These are phyloP conservation scores for Plasmopara viticola DNA, from an alignment of 352 stramenopile species.

Conservation along the genomic window DNA sequence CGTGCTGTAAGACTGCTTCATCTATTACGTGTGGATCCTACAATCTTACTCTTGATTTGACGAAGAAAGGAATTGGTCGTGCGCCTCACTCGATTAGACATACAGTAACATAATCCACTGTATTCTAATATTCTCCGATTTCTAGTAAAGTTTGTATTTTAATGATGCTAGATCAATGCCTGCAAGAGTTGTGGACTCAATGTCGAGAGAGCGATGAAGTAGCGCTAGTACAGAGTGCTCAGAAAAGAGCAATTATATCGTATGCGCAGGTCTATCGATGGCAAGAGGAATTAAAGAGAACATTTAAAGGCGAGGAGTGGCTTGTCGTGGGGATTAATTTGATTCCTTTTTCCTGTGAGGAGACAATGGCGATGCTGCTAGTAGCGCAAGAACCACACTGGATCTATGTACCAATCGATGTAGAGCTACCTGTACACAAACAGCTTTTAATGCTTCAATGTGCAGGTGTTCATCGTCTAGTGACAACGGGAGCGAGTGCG, in stretches of 20 bases:
- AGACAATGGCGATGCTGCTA: constrained; percentile 37
- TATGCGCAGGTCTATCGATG: constrained; percentile 20
- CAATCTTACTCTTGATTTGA: too few species aligned
- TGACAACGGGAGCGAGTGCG: constrained; percentile 21
- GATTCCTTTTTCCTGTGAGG: constrained; percentile 37
- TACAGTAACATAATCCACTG: too few species aligned
- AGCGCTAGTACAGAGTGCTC: neutral
- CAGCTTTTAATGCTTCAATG: constrained; percentile 27
- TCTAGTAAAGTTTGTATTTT: constrained; percentile 1
- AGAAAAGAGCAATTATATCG: constrained; percentile 4
- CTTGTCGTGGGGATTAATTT: constrained; percentile 38
- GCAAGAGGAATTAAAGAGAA: constrained; percentile 10
- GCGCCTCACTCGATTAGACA: too few species aligned
- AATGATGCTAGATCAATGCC: neutral
- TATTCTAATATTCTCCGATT: too few species aligned
- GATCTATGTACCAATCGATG: constrained; percentile 46
- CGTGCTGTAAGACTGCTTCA: too few species aligned
- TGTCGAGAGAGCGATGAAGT: constrained; percentile 4
- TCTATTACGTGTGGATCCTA: too few species aligned
- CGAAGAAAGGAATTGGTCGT: too few species aligned
- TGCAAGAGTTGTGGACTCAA: neutral
- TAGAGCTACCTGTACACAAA: constrained; percentile 18
- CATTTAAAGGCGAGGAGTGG: constrained; percentile 6
- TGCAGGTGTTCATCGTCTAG: constrained; percentile 19
- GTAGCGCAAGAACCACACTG: constrained; percentile 23